Percentiles rank a stretch among this genome's conserved stretches.
These are phyloP conservation scores for Miscanthus sacchariflorus DNA, from an alignment of 202 grass and related monocot genomes.

Conservation along the genomic window DNA sequence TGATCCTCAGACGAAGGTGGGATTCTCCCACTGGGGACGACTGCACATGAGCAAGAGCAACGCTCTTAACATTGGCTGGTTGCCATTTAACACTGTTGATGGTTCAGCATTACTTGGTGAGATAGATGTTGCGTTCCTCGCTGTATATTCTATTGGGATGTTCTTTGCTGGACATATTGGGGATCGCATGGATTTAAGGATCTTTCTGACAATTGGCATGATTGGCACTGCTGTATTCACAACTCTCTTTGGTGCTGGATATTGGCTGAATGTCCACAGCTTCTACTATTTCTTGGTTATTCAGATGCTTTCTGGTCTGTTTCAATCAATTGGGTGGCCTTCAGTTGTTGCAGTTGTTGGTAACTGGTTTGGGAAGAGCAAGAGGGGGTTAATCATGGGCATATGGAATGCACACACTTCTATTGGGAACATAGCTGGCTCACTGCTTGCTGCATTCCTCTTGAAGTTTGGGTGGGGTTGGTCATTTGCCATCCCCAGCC, in stretches of 20 bases:
- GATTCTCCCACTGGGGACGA: constrained; percentile 52
- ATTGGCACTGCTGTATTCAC: constrained; percentile 79
- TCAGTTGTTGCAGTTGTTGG: constrained; percentile 85
- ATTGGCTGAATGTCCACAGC: constrained; percentile 83
- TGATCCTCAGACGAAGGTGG: constrained; percentile 66
- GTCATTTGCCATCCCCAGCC: constrained; percentile 82
- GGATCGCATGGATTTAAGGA: constrained; percentile 78
- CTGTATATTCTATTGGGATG: constrained; percentile 81
- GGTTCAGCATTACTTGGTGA: constrained; percentile 71
- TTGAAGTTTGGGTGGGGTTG: constrained; percentile 85
- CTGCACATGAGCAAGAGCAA: constrained; percentile 26
- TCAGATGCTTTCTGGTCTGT: constrained; percentile 85
- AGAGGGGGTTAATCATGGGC: constrained; percentile 91
- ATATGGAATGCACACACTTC: constrained; percentile 94
- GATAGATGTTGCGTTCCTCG: constrained; percentile 83
- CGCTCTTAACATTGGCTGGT: constrained; percentile 56
- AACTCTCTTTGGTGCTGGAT: constrained; percentile 76
- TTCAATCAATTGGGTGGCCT: constrained; percentile 87
- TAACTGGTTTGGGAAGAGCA: constrained; percentile 93
- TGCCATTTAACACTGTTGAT: constrained; percentile 67
- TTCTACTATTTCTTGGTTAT: constrained; percentile 76
- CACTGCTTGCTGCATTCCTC: constrained; percentile 78
- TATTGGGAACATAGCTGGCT: constrained; percentile 83
- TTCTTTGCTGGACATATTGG: constrained; percentile 87
- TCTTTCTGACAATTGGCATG: constrained; percentile 84